Evolutionary conservation across 257 asterid genomes (phyloP), one percentile per base, ranked within the genome.

Genomic region (Forsythia viridissima): DNA sequence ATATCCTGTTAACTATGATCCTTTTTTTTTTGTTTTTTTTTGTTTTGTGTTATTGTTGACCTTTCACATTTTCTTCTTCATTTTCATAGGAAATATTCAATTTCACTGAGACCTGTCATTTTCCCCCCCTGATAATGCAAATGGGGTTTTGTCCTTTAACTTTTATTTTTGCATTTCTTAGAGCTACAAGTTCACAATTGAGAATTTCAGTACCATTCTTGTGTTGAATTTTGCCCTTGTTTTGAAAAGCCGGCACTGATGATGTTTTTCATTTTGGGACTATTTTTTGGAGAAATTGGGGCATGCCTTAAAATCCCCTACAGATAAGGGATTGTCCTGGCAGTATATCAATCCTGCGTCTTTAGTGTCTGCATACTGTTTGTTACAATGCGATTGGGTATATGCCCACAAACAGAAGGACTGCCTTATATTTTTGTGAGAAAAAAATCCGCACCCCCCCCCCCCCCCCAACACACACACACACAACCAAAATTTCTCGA

Each of bases 151-250:
- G 86, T 75, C 87, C 70, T 81, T 76, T 84, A 77, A 82, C 80
- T 75, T 77, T 39, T 67, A 7, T 68, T 80, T 81, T 80, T 79
- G 44, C 73, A 63, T 81, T 76, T 74, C 43, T 59, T n/a, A n/a
- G 61, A 81, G 81, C 78, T 86, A 81, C 88, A 61, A 59, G 83
- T 77, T 83, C 77, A 73, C 75, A 51, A 55, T 75, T 84, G 59
- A 69, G 36, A 73, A 30, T 18, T 67, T 15, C 46, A 44, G 63
- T 51, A 16, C 66, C 5, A 30, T 73, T 77, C 71, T 71, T 79
- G 79, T 70, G 79, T 77, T 74, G 77, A 34, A 74, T 80, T 76
- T 80, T 79, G 71, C 77, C 80, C 78, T 21, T 76, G 67, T 72
- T 77, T 77, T 74, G 74, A 72, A 46, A 21, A 72, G 51, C 78